Evolutionary conservation across 2,329 filamentous ascomycete species (phyloP), one percentile per base, ranked within the genome.

Genomic region (Raffaelea albimanens): DNA sequence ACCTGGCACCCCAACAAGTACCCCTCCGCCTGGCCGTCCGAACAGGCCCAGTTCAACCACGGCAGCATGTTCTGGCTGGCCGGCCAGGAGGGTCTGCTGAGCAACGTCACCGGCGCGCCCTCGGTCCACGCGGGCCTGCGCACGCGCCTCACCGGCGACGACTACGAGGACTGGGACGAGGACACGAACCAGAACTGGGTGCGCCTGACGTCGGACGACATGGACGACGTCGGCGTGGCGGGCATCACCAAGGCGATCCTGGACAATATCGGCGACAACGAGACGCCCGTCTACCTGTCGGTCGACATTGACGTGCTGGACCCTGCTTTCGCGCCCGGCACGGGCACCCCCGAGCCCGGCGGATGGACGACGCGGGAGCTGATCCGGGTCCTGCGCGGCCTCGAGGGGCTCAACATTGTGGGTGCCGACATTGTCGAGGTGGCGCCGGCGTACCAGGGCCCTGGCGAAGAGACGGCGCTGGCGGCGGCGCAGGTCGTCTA

Each of bases 31-130:
- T 95, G 89, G 89, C 58, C 60, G 3, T 76, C 74, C 3, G 74
- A 79, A 50, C 85, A 87, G 62, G 75, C 79, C 2, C 77, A 83
- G 56, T 93, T 94, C 69, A 95, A 83, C 59, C 89, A 95, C 64
- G 89, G 90, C 4, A 87, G 80, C 55, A 93, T 95, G 82, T 95
- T 95, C 72, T 91, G 87, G 84, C 76, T 91, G 55, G 89, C 89
- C 5, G 82, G 82, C 43, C 80, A 82, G 25, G 89, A 95, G 63
- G 87, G 86, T 0, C 68, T 95, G 22, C 82, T 95, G 49, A 73
- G 78, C 51, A 90, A 91, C 63, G 68, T 72, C 14, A 83, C 46
- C 21, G 78, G 76, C 9, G 78, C 80, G 10, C 84, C 80, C 0
- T 85, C 80, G 20, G 86, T 93, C 5, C 89, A 95, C 63, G 89